Evolutionary conservation across 768 basidiomycete genomes (phyloP), one percentile per base, ranked within the genome.

Genomic region (Nidularia pulvinata): DNA sequence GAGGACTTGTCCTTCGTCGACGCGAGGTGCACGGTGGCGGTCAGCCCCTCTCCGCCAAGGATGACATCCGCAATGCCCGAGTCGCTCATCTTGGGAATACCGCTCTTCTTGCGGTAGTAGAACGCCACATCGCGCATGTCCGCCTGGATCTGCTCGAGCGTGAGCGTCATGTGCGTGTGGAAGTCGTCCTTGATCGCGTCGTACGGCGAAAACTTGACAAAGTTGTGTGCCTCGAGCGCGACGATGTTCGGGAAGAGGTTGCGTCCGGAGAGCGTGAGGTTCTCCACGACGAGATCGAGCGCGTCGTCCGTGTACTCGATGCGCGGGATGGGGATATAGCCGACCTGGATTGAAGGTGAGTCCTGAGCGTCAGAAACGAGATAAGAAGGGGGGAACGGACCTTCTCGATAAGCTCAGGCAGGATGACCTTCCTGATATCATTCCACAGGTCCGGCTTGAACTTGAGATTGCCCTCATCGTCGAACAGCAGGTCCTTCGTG

Each of bases 101-200:
- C 92, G 5, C 75, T 81, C 82, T 95, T 95, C 78, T 86, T 92
- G 58, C 78, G 79, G 77, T 92, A 95, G 66, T 88, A 93, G 69
- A 98, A 96, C 7, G 90, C 88, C 11, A 97, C 91, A 60, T 98
- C 95, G 13, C 91, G 83, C 83, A 98, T 89, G 59, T 97, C 94
- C 5, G 90, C 89, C 66, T 98, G 95, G 60, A 97, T 90, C 68
- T 98, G 95, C 32, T 76, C 77, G 36, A 97, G 77, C 6, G 83
- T 85, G 51, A 97, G 65, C 35, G 80, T 86, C 64, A 97, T 84
- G 51, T 83, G 80, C 67, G 96, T 92, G 59, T 81, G 79, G 32
- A 76, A 68, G 57, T 84, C 76, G 65, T 92, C 92, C 4, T 69
- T 61, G 49, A 79, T 76, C 4, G 69, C 58, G 16, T 69, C 61